Evolutionary conservation across 345 rosid species (phyloP).

Genomic region (Pugionium cornutum): DNA sequence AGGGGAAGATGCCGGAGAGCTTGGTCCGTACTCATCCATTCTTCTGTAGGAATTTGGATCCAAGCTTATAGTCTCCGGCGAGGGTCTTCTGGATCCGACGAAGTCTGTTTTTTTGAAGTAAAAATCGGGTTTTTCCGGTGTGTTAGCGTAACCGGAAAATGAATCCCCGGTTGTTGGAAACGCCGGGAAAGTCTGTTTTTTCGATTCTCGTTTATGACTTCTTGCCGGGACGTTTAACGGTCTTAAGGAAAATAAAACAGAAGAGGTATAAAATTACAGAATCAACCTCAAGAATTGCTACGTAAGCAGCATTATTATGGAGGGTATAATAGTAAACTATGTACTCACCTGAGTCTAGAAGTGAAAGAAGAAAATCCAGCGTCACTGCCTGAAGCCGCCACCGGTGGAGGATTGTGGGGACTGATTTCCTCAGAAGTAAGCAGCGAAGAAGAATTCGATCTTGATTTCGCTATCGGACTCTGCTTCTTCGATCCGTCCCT

Average conservation of each 20-base stretch:
- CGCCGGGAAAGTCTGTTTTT: slow-evolving; percentile 44
- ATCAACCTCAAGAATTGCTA: background rate
- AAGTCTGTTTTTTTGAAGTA: slow-evolving; percentile 29
- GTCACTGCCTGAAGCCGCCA: slow-evolving; percentile 52
- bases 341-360: slow-evolving; percentile 72
- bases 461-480: slow-evolving; percentile 33
- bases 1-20: slow-evolving; percentile 70
- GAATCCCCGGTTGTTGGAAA: slow-evolving; percentile 29
- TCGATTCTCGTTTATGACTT: slow-evolving; percentile 39
- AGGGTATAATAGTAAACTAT: background rate
- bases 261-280: background rate
- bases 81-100: slow-evolving; percentile 48
- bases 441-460: slow-evolving; percentile 73
- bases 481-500: slow-evolving; percentile 58
- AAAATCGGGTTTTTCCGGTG: slow-evolving; percentile 43
- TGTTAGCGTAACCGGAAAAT: slow-evolving; percentile 38
- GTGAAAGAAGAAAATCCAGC: slow-evolving; percentile 68
- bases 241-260: slow-evolving; percentile 39
- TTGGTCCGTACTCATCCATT: slow-evolving; percentile 60
- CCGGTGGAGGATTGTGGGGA: slow-evolving; percentile 57
- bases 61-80: slow-evolving; percentile 68
- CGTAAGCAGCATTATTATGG: background rate
- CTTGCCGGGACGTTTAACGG: slow-evolving; percentile 76
- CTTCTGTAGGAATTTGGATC: slow-evolving; percentile 61
- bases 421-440: slow-evolving; percentile 79